Evolutionary conservation across 169 alveolate species (phyloP).

Genomic region (Amoebophrya sp.): DNA sequence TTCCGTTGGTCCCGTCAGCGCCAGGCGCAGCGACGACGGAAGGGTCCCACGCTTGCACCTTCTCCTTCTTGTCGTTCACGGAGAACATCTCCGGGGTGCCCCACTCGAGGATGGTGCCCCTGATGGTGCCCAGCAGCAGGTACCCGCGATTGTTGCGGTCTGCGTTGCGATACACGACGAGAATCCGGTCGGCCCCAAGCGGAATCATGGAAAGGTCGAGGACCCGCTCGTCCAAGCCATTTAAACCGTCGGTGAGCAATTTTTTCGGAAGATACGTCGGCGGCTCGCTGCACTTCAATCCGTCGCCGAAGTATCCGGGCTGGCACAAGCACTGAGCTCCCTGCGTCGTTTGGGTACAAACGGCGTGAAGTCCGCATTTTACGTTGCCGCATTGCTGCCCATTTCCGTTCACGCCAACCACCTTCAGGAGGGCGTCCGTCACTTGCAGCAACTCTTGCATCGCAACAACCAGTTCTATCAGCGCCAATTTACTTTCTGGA

Average conservation of each 20-base stretch:
- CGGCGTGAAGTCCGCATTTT: not conserved
- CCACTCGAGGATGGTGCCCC: not conserved
- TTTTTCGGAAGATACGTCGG: not conserved
- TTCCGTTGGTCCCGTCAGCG: not conserved
- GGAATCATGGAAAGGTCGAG: not conserved
- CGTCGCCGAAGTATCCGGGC: not conserved
- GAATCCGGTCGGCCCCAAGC: not conserved
- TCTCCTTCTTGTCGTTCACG: not conserved
- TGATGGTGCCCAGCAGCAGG: not conserved
- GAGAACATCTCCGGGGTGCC: not conserved
- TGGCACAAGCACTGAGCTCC: not conserved
- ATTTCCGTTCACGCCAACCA: not conserved
- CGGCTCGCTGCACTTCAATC: not conserved
- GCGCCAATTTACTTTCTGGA: too few relatives aligned
- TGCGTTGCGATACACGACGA: not conserved
- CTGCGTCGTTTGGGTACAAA: not conserved
- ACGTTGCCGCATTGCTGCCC: not conserved
- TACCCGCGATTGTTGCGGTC: not conserved
- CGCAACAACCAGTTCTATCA: too few relatives aligned
- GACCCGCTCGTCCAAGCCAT: not conserved
- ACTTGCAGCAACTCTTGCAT: not conserved
- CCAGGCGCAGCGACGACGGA: too few relatives aligned
- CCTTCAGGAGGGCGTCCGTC: not conserved
- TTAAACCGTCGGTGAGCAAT: not conserved
- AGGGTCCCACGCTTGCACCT: not conserved